Evolutionary conservation across 2,329 filamentous ascomycete genomes (phyloP).

Genomic region (Colletotrichum eremochloae): DNA sequence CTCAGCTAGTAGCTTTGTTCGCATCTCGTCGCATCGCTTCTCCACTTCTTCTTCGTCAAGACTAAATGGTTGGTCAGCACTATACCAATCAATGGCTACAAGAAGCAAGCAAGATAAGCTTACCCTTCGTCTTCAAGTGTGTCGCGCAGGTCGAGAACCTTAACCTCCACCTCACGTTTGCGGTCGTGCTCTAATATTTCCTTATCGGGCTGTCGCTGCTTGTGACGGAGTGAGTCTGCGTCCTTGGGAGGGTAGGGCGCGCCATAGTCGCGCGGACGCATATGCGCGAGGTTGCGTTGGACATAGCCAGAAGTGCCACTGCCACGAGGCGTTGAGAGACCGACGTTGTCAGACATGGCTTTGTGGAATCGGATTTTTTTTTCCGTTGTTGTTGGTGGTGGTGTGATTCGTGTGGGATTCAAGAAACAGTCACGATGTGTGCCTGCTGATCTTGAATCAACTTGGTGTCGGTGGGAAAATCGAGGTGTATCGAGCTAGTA

Average conservation of each 20-base stretch:
- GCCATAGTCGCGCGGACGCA: slow-evolving; percentile 84
- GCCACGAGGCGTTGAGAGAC: slow-evolving; percentile 92
- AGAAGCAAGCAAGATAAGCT: slow-evolving; percentile 47
- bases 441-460: slow-evolving; percentile 1
- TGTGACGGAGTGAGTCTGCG: slow-evolving; percentile 77
- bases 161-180: slow-evolving; percentile 90
- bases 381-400: background rate
- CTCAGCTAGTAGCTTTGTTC: slow-evolving; percentile 57
- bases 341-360: slow-evolving; percentile 96
- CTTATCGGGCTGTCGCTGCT: slow-evolving; percentile 87
- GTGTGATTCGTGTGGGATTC: background rate
- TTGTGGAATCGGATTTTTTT: background rate
- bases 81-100: background rate
- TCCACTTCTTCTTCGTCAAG: slow-evolving; percentile 94
- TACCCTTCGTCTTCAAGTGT: slow-evolving; percentile 91
- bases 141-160: slow-evolving; percentile 91
- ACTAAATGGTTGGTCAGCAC: slow-evolving; percentile 54
- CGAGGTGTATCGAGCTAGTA: slow-evolving; percentile 26
- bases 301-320: slow-evolving; percentile 98
- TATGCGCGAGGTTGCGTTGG: slow-evolving; percentile 92
- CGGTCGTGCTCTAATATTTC: slow-evolving; percentile 95
- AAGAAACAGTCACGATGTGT: slow-evolving; percentile 1
- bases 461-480: slow-evolving; percentile 10
- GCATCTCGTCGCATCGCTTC: slow-evolving; percentile 60
- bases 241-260: slow-evolving; percentile 82